phyloP scores from a whole-genome alignment of 169 alveolate genomes.

The Eimeria sp. region DNA sequence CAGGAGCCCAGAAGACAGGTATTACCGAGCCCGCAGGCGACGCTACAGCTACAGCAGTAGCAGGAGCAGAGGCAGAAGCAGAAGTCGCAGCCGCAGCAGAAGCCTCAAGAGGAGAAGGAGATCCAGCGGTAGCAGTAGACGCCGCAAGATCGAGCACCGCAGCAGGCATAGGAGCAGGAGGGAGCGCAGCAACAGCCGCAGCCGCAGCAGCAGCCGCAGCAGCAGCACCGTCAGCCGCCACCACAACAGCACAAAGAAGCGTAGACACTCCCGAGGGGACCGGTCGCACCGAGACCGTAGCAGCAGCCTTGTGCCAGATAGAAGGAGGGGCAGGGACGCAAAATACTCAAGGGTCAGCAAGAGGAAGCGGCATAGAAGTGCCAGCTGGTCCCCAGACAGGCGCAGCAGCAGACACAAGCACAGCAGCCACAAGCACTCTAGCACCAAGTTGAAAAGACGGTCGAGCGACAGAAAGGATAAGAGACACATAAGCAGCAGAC shows the following conservation, averaged over 20 bases:
- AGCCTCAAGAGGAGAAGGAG: conserved; percentile 20
- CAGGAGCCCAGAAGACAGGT: conserved; percentile 55
- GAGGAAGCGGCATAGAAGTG: conserved; percentile 53
- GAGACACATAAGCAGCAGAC: conserved; percentile 21
- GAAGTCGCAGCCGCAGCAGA: conserved; percentile 52
- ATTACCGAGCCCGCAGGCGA: conserved; percentile 49
- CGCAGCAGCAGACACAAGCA: conserved; percentile 25
- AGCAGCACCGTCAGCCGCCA: conserved; percentile 28
- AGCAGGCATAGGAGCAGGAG: conserved; percentile 61
- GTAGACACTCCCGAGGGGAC: conserved; percentile 10
- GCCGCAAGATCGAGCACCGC: conserved; percentile 21
- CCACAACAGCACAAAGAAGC: conserved; percentile 34
- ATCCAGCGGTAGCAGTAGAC: conserved; percentile 35
- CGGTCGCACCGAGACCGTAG: conserved; percentile 49
- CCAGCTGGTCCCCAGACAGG: conserved; percentile 34
- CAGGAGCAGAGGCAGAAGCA: conserved; percentile 47
- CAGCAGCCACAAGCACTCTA: conserved; percentile 14
- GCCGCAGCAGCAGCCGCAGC: conserved; percentile 12
- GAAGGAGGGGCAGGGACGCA: conserved; percentile 35
- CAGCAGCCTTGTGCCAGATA: conserved; percentile 50
- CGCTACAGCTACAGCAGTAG: conserved; percentile 48
- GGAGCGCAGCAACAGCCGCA: conserved; percentile 50
- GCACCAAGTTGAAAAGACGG: background rate
- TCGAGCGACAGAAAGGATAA: background rate
- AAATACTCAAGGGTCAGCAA: background rate